These are phyloP conservation scores for Colletotrichum sp. DNA, from an alignment of 2,329 filamentous ascomycete species.

Conservation along the genomic window DNA sequence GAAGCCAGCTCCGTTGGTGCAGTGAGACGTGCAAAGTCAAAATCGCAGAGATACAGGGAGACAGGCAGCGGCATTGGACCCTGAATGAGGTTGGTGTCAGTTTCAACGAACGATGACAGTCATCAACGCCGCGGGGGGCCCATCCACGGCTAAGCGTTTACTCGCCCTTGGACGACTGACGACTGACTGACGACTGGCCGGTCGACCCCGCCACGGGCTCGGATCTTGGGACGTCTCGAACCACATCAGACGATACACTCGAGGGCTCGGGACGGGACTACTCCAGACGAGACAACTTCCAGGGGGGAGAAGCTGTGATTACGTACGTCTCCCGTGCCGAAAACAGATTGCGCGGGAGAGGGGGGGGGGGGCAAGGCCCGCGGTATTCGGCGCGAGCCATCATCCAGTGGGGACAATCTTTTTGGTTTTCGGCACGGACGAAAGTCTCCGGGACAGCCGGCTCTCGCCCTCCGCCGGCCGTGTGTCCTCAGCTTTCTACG, in stretches of 20 bases:
- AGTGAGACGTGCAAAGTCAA: not conserved
- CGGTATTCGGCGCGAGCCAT: not conserved
- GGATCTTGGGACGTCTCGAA: slow-evolving; percentile 7
- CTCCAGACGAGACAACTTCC: not conserved
- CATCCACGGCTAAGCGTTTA: not conserved
- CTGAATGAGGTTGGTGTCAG: not conserved
- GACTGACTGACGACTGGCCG: not conserved
- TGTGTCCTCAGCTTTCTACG: not conserved
- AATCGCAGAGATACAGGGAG: not conserved
- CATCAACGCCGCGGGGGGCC: not conserved
- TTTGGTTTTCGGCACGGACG: not conserved
- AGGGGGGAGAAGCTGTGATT: not conserved
- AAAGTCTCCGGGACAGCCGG: not conserved
- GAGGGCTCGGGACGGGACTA: not conserved
- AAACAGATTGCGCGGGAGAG: not conserved
- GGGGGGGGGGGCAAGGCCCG: no score
- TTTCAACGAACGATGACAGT: not conserved
- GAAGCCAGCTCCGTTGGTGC: slow-evolving; percentile 7
- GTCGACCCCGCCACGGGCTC: not conserved
- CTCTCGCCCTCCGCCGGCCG: not conserved
- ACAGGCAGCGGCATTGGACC: slow-evolving; percentile 12
- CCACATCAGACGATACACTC: slow-evolving; percentile 14
- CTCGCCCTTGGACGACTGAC: not conserved
- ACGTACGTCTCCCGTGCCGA: not conserved
- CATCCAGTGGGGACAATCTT: not conserved